A percentile compares a stretch with the other conserved stretches of the same genome.
Conservation (phyloP, 139 green algal species). For the Yamagishiella unicocca region DNA sequence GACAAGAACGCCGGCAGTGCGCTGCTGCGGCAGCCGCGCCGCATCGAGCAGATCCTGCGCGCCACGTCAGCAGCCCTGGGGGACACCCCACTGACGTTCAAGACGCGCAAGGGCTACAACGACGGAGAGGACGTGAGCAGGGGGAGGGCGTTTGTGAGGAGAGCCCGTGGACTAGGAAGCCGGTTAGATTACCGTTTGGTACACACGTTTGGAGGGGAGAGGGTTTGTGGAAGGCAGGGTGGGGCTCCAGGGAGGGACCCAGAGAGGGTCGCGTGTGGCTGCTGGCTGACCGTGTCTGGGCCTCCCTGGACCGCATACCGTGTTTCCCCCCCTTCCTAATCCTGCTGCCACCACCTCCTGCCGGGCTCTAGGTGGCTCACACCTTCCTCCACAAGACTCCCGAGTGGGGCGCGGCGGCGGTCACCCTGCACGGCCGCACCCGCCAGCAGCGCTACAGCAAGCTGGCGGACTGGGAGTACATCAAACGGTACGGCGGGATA, state of each 20-base stretch:
- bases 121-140: slow-evolving; percentile 73
- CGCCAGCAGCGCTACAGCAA: slow-evolving; percentile 91
- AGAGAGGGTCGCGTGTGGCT: no score
- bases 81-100: slow-evolving; percentile 89
- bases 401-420: slow-evolving; percentile 84
- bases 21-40: slow-evolving; percentile 81
- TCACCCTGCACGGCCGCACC: slow-evolving; percentile 96
- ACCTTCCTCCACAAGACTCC: slow-evolving; percentile 73
- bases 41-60: slow-evolving; percentile 82
- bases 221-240: no score
- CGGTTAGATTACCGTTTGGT: no score
- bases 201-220: no score
- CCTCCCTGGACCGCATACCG: no score
- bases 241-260: no score
- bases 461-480: slow-evolving; percentile 83
- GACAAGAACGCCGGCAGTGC: slow-evolving; percentile 83
- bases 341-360: background rate
- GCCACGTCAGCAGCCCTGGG: slow-evolving; percentile 61
- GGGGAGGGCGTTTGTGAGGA: no score
- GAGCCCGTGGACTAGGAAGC: no score
- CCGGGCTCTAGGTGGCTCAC: slow-evolving; percentile 83
- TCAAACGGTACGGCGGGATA: slow-evolving; percentile 47
- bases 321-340: background rate
- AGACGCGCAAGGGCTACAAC: slow-evolving; percentile 86
- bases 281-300: no score